Conservation (phyloP, 495 filamentous ascomycete genomes). For the Podospora tetraspora region DNA sequence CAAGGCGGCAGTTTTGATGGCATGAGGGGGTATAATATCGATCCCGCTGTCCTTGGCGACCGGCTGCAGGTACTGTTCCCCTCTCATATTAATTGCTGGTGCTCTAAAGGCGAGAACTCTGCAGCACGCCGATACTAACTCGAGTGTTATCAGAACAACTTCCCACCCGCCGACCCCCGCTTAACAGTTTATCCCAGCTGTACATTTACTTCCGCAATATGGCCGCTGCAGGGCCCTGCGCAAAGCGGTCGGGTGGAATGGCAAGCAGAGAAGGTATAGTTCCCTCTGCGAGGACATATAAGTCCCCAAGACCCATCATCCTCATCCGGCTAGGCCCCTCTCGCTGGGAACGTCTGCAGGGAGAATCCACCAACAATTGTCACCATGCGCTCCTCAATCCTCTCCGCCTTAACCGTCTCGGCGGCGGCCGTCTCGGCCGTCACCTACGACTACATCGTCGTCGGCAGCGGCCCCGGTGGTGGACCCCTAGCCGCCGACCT, state of each 20-base stretch:
- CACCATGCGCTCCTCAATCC: constrained; percentile 28
- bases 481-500: constrained; percentile 58
- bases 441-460: constrained; percentile 60
- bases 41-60: background rate
- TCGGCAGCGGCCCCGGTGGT: constrained; percentile 62
- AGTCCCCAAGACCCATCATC: background rate
- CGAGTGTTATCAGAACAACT: background rate
- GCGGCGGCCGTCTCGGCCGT: constrained; percentile 19
- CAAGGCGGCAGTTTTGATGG: background rate
- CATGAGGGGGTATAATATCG: background rate
- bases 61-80: background rate
- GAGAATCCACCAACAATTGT: background rate
- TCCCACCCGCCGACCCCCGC: background rate
- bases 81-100: background rate
- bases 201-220: background rate
- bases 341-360: background rate
- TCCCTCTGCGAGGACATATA: background rate
- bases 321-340: background rate
- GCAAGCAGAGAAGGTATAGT: background rate
- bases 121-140: background rate
- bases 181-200: background rate
- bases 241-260: background rate
- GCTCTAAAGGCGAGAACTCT: background rate
- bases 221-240: background rate
- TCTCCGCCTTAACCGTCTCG: constrained; percentile 25